A percentile compares a stretch with the other conserved stretches of the same genome.
phyloP scores from a whole-genome alignment of 345 rosid species.

The Eucalyptus guilfoylei region DNA sequence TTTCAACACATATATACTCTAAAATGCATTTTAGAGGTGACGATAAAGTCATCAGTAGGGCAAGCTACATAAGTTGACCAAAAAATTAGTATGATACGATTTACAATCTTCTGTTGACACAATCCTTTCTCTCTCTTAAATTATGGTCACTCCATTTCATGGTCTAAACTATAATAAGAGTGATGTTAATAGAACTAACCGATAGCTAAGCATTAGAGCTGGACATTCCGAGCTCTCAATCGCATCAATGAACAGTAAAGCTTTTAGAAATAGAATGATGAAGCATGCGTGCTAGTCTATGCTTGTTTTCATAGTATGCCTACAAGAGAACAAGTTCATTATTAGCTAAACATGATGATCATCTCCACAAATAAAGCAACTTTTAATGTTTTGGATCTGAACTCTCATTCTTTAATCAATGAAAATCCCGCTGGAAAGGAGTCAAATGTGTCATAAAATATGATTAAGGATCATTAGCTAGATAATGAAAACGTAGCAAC shows the following conservation, averaged over 20 bases:
- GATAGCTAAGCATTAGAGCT: not conserved
- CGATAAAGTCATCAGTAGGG: not conserved
- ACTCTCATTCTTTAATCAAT: not conserved
- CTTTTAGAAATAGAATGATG: not conserved
- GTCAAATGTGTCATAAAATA: not conserved
- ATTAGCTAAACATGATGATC: not conserved
- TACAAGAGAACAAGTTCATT: not conserved
- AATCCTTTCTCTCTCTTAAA: not conserved
- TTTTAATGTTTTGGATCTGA: not conserved
- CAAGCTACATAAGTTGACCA: not conserved
- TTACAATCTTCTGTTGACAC: not conserved
- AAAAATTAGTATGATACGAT: not conserved
- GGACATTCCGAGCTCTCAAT: not conserved
- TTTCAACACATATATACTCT: not conserved
- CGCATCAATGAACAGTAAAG: not conserved
- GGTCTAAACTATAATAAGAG: not conserved
- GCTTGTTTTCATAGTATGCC: not conserved
- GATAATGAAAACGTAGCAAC: not conserved
- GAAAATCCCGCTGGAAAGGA: not conserved
- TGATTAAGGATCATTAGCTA: not conserved
- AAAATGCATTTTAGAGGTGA: not conserved
- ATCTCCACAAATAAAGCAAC: not conserved
- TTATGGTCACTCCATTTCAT: not conserved
- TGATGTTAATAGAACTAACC: not conserved
- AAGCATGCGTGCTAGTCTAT: not conserved